phyloP scores from a whole-genome alignment of 164 flowering plant species.

The Sedum album region DNA sequence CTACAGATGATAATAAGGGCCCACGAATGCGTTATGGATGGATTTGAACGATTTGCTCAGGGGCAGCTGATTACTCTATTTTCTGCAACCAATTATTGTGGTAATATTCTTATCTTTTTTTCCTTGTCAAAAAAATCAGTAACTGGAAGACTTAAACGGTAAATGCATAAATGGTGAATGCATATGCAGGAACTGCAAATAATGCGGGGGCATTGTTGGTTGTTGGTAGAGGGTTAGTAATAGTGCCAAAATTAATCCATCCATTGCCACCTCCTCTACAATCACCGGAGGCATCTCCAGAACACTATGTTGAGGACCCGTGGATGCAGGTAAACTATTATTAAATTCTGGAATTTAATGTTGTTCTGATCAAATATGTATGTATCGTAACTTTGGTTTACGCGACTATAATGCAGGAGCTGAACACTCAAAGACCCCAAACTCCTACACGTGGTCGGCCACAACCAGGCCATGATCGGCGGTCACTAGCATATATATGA shows the following conservation, averaged over 20 bases:
- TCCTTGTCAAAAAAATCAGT: neutral
- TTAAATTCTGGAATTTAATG: neutral
- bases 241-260: no score
- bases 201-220: conserved; percentile 94
- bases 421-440: conserved; percentile 95
- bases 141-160: conserved; percentile 10
- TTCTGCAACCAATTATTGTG: conserved; percentile 97
- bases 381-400: neutral
- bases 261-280: conserved; percentile 95
- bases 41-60: no score
- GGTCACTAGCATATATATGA: no score
- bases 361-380: no score
- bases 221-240: conserved; percentile 82
- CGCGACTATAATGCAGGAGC: conserved; percentile 43
- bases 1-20: conserved; percentile 94
- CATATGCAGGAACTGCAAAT: conserved; percentile 98
- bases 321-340: conserved; percentile 86
- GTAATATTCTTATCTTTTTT: conserved; percentile 27
- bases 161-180: neutral
- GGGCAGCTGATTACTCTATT: conserved; percentile 94
- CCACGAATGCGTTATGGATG: conserved; percentile 98
- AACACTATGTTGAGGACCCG: conserved; percentile 54
- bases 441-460: conserved; percentile 94
- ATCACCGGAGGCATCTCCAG: conserved; percentile 94
- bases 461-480: no score